These are phyloP conservation scores for Pseudocercospora fuligena DNA, from an alignment of 2,329 filamentous ascomycete species.

Conservation along the genomic window DNA sequence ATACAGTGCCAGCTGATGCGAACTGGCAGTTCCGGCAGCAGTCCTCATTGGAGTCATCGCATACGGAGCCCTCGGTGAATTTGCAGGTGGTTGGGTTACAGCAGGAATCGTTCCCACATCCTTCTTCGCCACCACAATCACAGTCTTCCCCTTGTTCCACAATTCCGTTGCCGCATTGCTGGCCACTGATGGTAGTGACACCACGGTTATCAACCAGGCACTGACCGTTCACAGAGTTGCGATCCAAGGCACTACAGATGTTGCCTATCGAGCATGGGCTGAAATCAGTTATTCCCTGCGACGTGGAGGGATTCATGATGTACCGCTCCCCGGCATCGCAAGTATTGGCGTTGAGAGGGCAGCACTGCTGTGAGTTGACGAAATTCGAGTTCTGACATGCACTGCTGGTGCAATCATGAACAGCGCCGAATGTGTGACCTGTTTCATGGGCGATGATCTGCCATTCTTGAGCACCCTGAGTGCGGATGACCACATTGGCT, in stretches of 20 bases:
- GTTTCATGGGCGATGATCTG: slow-evolving; percentile 94
- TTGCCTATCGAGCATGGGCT: slow-evolving; percentile 91
- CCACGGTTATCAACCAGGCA: slow-evolving; percentile 88
- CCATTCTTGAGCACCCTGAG: slow-evolving; percentile 74
- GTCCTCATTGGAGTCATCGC: slow-evolving; percentile 83
- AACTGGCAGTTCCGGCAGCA: slow-evolving; percentile 78
- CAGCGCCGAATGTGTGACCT: slow-evolving; percentile 92
- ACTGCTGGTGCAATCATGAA: slow-evolving; percentile 82
- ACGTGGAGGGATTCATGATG: slow-evolving; percentile 96
- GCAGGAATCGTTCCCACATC: slow-evolving; percentile 77
- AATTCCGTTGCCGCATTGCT: slow-evolving; percentile 94
- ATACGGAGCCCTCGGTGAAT: slow-evolving; percentile 75
- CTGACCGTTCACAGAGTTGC: slow-evolving; percentile 72
- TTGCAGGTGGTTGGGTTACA: slow-evolving; percentile 87
- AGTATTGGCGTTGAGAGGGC: slow-evolving; percentile 68
- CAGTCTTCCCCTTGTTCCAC: slow-evolving; percentile 94
- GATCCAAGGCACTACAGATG: slow-evolving; percentile 82
- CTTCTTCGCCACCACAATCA: slow-evolving; percentile 80
- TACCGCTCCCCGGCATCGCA: slow-evolving; percentile 80
- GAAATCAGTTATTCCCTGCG: slow-evolving; percentile 73
- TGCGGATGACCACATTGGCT: slow-evolving; percentile 87
- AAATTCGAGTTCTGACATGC: slow-evolving; percentile 68
- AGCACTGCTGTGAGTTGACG: slow-evolving; percentile 72
- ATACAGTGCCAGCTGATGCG: slow-evolving; percentile 70
- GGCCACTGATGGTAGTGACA: slow-evolving; percentile 78